A percentile compares a stretch with the other conserved stretches of the same genome.
Conservation (phyloP, 192 early-diverging fungal species). For the Phlyctochytrium planicorne region DNA sequence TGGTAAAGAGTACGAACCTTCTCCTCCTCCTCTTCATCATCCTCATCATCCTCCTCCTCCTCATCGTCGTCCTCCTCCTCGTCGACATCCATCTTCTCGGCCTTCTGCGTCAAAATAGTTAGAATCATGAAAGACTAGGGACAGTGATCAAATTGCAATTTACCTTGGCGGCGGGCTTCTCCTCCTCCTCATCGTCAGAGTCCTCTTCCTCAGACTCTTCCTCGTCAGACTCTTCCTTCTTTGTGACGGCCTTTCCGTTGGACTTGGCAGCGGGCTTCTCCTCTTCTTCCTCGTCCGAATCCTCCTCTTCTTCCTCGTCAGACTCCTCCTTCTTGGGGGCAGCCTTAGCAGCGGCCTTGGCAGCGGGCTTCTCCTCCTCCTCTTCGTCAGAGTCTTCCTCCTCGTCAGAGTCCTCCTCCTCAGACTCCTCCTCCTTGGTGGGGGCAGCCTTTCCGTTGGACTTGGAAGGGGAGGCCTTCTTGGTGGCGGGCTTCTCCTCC, state of each 20-base stretch:
- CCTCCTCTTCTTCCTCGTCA: constrained; percentile 7
- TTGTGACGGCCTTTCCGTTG: neutral
- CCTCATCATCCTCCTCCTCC: constrained; percentile 2
- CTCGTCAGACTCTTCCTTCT: constrained; percentile 6
- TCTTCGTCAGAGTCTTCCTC: constrained; percentile 2
- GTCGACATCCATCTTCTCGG: neutral
- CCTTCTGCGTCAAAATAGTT: neutral
- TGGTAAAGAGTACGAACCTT: too few species aligned
- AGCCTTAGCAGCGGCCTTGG: neutral
- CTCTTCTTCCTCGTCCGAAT: constrained; percentile 10
- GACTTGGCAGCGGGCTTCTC: constrained; percentile 8
- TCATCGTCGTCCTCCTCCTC: constrained; percentile 6
- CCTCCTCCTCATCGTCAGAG: constrained; percentile 7
- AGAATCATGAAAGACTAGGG: neutral
- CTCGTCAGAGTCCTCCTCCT: constrained; percentile 15
- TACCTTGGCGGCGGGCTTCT: neutral
- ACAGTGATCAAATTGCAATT: constrained; percentile 4
- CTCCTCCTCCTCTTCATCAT: neutral
- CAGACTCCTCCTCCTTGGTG: constrained; percentile 15
- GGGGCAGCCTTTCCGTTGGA: neutral
- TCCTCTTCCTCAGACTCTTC: constrained; percentile 10
- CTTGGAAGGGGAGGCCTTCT: constrained; percentile 19
- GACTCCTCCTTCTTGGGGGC: constrained; percentile 5
- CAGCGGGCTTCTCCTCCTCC: neutral
- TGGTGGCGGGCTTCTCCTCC: constrained; percentile 31